These are phyloP conservation scores for Jatropha podagrica DNA, from an alignment of 441 rosid species.

Conservation along the genomic window DNA sequence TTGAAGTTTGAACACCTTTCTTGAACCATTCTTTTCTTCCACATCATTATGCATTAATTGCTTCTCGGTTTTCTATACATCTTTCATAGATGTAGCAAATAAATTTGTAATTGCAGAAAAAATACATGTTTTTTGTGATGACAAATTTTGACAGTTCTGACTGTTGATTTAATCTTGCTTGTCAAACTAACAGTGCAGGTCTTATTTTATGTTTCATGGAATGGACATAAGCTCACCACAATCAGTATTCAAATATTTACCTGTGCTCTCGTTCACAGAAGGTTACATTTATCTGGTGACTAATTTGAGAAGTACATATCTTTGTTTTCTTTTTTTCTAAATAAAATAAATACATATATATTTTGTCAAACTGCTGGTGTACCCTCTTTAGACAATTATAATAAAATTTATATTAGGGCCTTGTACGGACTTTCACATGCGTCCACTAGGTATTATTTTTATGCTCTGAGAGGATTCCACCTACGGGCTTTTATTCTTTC, in stretches of 20 bases:
- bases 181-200: slow-evolving; percentile 64
- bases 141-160: not conserved
- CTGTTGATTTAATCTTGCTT: not conserved
- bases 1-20: not conserved
- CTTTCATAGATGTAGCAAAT: not conserved
- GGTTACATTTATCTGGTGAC: slow-evolving; percentile 86
- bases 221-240: slow-evolving; percentile 59
- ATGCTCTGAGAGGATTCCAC: not conserved
- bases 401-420: not conserved
- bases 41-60: not conserved
- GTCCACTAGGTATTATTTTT: not conserved
- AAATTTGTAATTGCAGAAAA: not conserved
- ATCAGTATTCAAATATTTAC: slow-evolving; percentile 62
- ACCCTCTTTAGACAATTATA: not conserved
- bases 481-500: slow-evolving; percentile 7
- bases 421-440: not conserved
- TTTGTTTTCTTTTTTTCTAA: not conserved
- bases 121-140: not conserved
- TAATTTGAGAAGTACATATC: not conserved
- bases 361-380: slow-evolving; percentile 8
- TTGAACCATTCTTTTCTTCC: not conserved
- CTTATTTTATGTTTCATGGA: slow-evolving; percentile 90
- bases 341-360: not conserved
- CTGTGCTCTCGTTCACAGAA: slow-evolving; percentile 72
- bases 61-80: not conserved